Conservation (phyloP, 2,329 filamentous ascomycete species). For the Diplocarpon rosae region DNA sequence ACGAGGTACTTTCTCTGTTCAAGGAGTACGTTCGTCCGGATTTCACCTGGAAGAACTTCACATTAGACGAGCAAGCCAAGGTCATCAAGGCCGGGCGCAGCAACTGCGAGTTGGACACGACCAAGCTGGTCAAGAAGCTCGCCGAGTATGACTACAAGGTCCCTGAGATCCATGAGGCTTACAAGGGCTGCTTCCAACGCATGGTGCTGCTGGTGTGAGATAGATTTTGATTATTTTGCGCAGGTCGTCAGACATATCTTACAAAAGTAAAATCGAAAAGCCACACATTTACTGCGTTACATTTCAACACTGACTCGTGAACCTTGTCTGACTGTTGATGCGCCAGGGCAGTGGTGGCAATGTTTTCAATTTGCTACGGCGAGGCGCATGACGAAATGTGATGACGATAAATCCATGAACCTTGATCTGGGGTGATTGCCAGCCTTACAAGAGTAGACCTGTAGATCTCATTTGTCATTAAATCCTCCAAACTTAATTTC, state of each 20-base stretch:
- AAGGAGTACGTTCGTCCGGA: conserved; percentile 49
- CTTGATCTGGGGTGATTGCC: neutral
- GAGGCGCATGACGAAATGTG: conserved; percentile 2
- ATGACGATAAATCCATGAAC: neutral
- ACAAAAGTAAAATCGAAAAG: conserved; percentile 7
- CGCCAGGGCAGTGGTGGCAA: neutral
- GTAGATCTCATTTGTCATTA: neutral
- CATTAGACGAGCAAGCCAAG: conserved; percentile 52
- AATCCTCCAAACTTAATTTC: too few relatives aligned
- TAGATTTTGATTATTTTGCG: conserved; percentile 26
- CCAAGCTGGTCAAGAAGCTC: conserved; percentile 49
- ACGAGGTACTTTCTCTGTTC: conserved; percentile 54
- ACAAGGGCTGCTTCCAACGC: conserved; percentile 49
- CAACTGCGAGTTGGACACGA: conserved; percentile 54
- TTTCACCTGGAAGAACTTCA: conserved; percentile 56
- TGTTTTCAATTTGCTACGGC: neutral
- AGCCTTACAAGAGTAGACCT: neutral
- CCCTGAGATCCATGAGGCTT: conserved; percentile 51
- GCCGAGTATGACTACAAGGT: conserved; percentile 46
- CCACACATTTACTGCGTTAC: conserved; percentile 1
- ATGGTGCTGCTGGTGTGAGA: conserved; percentile 46
- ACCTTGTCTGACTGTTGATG: neutral
- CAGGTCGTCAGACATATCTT: conserved; percentile 6
- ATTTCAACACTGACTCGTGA: neutral
- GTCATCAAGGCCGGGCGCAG: conserved; percentile 56